These are phyloP conservation scores for Ceratocystis albifundus DNA, from an alignment of 2,329 filamentous ascomycete genomes.

Conservation along the genomic window DNA sequence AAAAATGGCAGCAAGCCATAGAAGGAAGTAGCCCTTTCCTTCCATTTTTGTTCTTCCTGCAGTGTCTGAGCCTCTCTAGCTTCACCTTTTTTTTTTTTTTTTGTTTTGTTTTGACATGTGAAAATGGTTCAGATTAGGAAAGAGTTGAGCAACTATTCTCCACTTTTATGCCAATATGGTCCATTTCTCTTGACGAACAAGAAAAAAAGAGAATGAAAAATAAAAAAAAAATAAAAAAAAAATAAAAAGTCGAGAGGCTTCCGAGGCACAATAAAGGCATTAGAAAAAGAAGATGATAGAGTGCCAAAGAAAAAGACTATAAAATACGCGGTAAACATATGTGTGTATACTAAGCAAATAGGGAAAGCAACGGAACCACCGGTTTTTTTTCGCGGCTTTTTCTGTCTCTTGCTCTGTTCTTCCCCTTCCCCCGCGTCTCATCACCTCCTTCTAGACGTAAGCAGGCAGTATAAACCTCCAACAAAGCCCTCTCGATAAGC, in stretches of 20 bases:
- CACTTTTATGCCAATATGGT: background rate
- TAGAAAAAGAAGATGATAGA: background rate
- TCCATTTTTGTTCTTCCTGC: conserved; percentile 6
- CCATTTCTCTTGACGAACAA: background rate
- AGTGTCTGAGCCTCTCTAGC: background rate
- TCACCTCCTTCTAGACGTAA: background rate
- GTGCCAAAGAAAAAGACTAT: background rate
- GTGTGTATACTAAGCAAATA: too few relatives aligned
- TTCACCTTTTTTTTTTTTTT: conserved; percentile 12
- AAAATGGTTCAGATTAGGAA: conserved; percentile 22
- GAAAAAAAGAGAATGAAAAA: background rate
- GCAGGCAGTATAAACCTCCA: background rate
- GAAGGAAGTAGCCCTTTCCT: background rate
- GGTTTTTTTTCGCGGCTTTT: background rate
- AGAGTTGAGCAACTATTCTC: background rate
- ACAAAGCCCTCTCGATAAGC: background rate
- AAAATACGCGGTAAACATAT: too few relatives aligned
- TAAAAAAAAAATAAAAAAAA: background rate
- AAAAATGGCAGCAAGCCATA: too few relatives aligned
- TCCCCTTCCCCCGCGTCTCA: background rate
- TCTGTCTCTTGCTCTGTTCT: background rate
- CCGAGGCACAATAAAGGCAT: background rate
- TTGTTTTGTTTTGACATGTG: conserved; percentile 24
- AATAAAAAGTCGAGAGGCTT: background rate
- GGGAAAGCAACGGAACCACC: background rate